Conservation (phyloP, 2,329 filamentous ascomycete species). For the Zalaria sp. region DNA sequence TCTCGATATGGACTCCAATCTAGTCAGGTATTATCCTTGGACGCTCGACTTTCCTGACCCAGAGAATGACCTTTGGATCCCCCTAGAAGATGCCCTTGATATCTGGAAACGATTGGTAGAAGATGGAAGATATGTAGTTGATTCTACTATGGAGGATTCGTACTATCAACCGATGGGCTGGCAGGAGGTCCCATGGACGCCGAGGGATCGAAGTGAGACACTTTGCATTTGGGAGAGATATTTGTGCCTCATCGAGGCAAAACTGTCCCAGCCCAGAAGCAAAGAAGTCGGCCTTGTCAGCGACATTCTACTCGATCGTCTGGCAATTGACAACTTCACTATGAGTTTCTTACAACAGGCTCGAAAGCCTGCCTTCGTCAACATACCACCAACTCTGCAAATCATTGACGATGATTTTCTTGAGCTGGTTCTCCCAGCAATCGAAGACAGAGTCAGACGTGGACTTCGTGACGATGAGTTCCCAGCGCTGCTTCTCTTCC, state of each 20-base stretch:
- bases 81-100: background rate
- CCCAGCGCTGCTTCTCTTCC: slow-evolving; percentile 1
- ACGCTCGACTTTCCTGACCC: background rate
- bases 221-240: background rate
- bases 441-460: background rate
- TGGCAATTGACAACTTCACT: background rate
- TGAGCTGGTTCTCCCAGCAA: background rate
- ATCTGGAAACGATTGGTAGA: background rate
- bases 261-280: background rate
- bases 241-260: slow-evolving; percentile 1
- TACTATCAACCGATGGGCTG: background rate
- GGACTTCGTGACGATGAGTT: background rate
- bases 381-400: slow-evolving; percentile 1
- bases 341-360: background rate
- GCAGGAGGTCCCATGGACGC: background rate
- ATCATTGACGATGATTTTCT: background rate
- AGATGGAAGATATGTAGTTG: slow-evolving; percentile 1
- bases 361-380: slow-evolving; percentile 1
- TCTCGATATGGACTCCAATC: slow-evolving; percentile 1
- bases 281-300: slow-evolving; percentile 3
- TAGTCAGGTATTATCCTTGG: background rate
- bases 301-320: background rate
- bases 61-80: background rate
- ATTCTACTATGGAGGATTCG: background rate
- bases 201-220: background rate